Conservation (phyloP, 345 rosid species). For the Cardamine resedifolia region DNA sequence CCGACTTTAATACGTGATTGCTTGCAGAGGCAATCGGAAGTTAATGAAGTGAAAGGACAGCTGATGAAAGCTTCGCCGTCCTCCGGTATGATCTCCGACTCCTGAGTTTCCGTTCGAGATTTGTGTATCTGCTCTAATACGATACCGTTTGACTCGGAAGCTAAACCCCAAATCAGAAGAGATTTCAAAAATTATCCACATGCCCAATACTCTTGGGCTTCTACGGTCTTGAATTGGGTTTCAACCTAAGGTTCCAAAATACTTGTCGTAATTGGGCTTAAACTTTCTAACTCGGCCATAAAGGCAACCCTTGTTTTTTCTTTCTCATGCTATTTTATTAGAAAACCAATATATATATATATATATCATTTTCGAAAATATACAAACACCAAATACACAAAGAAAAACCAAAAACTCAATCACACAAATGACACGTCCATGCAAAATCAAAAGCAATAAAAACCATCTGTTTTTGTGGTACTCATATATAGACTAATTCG, state of each 20-base stretch:
- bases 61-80: slow-evolving; percentile 10
- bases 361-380: neutral
- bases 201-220: slow-evolving; percentile 4
- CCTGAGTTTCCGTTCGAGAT: neutral
- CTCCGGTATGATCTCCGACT: slow-evolving; percentile 6
- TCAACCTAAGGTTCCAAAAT: neutral
- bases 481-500: too few relatives aligned
- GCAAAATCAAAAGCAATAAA: slow-evolving; percentile 20
- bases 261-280: neutral
- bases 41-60: neutral
- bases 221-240: neutral
- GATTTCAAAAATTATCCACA: neutral
- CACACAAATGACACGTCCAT: slow-evolving; percentile 15
- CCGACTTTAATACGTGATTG: neutral
- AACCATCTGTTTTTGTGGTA: neutral
- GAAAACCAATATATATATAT: neutral
- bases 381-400: neutral
- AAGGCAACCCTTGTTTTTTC: neutral
- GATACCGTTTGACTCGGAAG: neutral
- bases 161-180: neutral
- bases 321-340: neutral
- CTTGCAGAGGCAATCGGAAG: neutral
- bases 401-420: neutral
- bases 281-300: neutral
- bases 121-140: neutral